phyloP scores from a whole-genome alignment of 495 filamentous ascomycete species.

The Talaromyces wortmannii region DNA sequence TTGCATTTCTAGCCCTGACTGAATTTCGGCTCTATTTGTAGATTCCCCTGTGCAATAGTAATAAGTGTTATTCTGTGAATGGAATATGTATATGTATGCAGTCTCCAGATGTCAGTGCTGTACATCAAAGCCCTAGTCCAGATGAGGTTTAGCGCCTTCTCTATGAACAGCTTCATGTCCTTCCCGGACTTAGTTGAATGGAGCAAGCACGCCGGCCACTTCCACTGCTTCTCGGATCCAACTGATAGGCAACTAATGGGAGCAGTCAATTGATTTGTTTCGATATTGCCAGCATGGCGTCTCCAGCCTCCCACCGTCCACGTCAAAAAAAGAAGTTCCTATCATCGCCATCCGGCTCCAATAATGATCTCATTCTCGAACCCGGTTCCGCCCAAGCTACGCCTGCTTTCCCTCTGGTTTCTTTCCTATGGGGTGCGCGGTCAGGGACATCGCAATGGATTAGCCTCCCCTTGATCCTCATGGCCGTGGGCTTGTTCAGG shows the following conservation, averaged over 20 bases:
- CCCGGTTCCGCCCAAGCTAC: slow-evolving; percentile 27
- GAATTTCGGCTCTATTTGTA: no score
- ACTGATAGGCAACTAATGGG: background rate
- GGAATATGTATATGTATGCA: no score
- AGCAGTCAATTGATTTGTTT: background rate
- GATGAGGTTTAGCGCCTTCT: no score
- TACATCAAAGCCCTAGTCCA: no score
- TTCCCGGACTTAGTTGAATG: no score
- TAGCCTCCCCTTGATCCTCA: slow-evolving; percentile 75
- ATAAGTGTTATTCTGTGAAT: no score
- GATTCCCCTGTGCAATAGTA: no score
- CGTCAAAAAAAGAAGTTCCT: slow-evolving; percentile 51
- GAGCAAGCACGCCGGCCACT: no score
- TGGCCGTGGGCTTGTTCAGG: slow-evolving; percentile 84
- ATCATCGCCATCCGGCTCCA: slow-evolving; percentile 37
- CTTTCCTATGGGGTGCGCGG: slow-evolving; percentile 86
- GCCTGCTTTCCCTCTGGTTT: slow-evolving; percentile 77
- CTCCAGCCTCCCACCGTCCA: slow-evolving; percentile 44
- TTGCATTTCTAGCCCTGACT: no score
- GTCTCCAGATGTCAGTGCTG: no score
- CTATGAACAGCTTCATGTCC: no score
- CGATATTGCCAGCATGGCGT: slow-evolving; percentile 3
- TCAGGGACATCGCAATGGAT: slow-evolving; percentile 88
- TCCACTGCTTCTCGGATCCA: no score
- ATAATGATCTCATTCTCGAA: slow-evolving; percentile 38